A percentile compares a stretch with the other conserved stretches of the same genome.
Evolutionary conservation across 2,329 filamentous ascomycete genomes (phyloP).

Genomic region (Claviceps fusiformis): DNA sequence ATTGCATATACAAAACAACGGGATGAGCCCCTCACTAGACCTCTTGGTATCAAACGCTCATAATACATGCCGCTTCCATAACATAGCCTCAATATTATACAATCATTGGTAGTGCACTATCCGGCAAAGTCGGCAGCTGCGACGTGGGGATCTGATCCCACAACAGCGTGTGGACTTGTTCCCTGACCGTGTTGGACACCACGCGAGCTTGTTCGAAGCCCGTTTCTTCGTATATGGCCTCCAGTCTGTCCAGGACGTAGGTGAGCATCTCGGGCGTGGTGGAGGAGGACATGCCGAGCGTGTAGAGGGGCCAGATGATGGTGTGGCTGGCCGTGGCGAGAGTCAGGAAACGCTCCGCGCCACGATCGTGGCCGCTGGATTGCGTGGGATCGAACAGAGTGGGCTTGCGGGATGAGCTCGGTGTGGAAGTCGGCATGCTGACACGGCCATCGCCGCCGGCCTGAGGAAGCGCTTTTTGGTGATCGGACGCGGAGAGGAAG

Average conservation of each 20-base stretch:
- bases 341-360: slow-evolving; percentile 33
- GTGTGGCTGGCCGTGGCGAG: slow-evolving; percentile 34
- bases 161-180: slow-evolving; percentile 17
- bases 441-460: neutral
- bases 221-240: slow-evolving; percentile 31
- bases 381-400: slow-evolving; percentile 28
- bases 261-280: slow-evolving; percentile 26
- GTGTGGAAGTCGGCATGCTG: slow-evolving; percentile 1
- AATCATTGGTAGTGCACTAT: slow-evolving; percentile 13
- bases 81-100: slow-evolving; percentile 9
- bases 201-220: slow-evolving; percentile 30
- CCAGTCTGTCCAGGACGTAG: slow-evolving; percentile 31
- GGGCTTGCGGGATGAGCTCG: slow-evolving; percentile 14
- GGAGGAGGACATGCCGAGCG: slow-evolving; percentile 32
- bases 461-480: neutral
- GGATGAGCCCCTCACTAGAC: no score
- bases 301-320: slow-evolving; percentile 37
- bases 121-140: slow-evolving; percentile 16
- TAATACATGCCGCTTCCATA: no score
- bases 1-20: no score
- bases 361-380: slow-evolving; percentile 19
- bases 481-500: slow-evolving; percentile 14
- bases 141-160: slow-evolving; percentile 14
- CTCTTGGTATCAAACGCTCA: no score
- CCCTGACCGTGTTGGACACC: slow-evolving; percentile 28